Conservation (phyloP, 148 eudicot species). For the Cornus suecica region DNA sequence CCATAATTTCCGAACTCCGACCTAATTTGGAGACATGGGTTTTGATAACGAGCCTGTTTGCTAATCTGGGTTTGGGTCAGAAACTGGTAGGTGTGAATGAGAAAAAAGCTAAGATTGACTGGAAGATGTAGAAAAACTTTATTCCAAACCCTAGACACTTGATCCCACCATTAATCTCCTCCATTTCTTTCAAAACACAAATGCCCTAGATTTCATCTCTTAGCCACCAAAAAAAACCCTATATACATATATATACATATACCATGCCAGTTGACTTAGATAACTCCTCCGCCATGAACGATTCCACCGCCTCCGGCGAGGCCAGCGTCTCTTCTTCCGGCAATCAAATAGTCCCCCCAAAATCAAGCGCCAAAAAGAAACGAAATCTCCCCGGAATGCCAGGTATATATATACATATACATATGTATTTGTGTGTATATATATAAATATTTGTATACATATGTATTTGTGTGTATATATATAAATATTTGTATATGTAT, state of each 20-base stretch:
- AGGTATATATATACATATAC: conserved; percentile 33
- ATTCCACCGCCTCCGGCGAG: conserved; percentile 60
- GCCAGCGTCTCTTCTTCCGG: conserved; percentile 64
- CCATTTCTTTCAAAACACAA: conserved; percentile 13
- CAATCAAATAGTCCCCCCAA: conserved; percentile 38
- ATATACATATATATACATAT: background rate
- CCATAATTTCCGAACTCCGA: background rate
- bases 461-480: background rate
- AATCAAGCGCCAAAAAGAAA: conserved; percentile 50
- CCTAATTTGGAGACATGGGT: background rate
- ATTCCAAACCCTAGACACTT: conserved; percentile 12
- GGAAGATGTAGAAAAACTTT: conserved; percentile 41
- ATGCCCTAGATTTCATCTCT: conserved; percentile 10
- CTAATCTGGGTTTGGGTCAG: conserved; percentile 18
- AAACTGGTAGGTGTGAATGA: conserved; percentile 41
- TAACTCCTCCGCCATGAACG: conserved; percentile 45
- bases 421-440: background rate
- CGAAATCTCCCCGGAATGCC: conserved; percentile 96
- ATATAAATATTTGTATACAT: too few species aligned
- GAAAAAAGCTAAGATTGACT: conserved; percentile 46
- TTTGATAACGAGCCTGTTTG: conserved; percentile 9
- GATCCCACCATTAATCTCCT: background rate
- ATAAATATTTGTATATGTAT: too few species aligned
- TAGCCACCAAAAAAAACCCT: conserved; percentile 16
- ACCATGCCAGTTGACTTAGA: conserved; percentile 56